Evolutionary conservation across 2,329 filamentous ascomycete species (phyloP).

Genomic region (Botrytis byssoidea): DNA sequence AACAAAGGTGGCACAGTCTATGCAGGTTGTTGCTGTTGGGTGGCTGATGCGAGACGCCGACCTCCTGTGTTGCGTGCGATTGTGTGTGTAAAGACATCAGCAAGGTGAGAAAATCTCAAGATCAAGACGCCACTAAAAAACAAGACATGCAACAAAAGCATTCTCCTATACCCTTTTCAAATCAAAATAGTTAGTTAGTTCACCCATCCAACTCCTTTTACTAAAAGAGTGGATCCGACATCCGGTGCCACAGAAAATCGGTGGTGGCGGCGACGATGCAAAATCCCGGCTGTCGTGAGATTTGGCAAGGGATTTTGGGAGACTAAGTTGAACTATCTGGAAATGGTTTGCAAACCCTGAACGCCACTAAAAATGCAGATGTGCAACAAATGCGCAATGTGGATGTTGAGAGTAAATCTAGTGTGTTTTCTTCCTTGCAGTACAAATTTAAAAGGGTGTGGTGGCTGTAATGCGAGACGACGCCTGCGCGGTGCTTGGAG

Average conservation of each 20-base stretch:
- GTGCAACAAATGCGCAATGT: slow-evolving; percentile 11
- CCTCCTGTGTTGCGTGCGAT: background rate
- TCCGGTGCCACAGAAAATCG: background rate
- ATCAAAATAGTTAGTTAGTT: background rate
- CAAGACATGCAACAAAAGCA: background rate
- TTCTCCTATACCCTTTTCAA: background rate
- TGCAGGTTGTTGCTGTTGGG: background rate
- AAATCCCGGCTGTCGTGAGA: background rate
- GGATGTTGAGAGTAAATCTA: background rate
- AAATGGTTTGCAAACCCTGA: background rate
- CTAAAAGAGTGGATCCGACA: background rate
- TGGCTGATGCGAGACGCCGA: slow-evolving; percentile 2
- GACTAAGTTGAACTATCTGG: background rate
- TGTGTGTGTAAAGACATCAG: background rate
- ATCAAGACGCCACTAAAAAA: background rate
- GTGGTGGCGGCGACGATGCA: background rate
- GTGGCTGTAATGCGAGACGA: slow-evolving; percentile 1
- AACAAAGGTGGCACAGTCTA: background rate
- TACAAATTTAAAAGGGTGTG: background rate
- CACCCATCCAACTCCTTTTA: background rate
- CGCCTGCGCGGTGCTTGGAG: background rate
- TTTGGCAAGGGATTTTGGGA: background rate
- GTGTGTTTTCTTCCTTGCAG: background rate
- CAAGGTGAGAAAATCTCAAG: too few species aligned
- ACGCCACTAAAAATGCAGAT: slow-evolving; percentile 17